Evolutionary conservation across 805 yeast species (phyloP).

Genomic region (Candida caryicola): DNA sequence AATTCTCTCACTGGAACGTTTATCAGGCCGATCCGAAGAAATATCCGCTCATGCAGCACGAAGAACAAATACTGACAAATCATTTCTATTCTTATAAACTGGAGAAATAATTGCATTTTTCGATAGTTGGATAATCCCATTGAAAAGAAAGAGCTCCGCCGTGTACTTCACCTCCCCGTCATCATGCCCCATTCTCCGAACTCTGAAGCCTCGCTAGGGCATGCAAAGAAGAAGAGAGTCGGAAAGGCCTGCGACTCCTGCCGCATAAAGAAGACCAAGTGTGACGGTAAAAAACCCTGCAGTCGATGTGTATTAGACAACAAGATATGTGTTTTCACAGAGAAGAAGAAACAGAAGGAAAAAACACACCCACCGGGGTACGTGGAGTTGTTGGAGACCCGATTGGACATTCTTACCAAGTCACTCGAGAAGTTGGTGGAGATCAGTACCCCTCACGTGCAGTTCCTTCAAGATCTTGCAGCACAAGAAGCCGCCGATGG

Average conservation of each 20-base stretch:
- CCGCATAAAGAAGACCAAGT: conserved; percentile 59
- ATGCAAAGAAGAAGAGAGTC: conserved; percentile 49
- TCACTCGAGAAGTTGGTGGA: conserved; percentile 43
- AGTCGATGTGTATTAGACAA: conserved; percentile 53
- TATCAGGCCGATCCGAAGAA: too few relatives aligned
- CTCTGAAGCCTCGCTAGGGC: conserved; percentile 3
- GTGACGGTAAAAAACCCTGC: conserved; percentile 63
- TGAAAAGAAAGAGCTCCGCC: too few relatives aligned
- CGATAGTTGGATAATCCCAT: too few relatives aligned
- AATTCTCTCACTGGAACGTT: too few relatives aligned
- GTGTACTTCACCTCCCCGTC: too few relatives aligned
- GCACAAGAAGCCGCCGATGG: conserved; percentile 5
- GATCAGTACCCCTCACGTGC: conserved; percentile 22
- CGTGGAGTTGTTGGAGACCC: conserved; percentile 59
- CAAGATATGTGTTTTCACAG: conserved; percentile 58
- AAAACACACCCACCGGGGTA: conserved; percentile 58
- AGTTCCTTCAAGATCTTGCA: conserved; percentile 21
- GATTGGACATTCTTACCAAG: conserved; percentile 51
- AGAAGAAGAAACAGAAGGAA: conserved; percentile 51
- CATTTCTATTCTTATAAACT: too few relatives aligned
- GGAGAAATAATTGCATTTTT: too few relatives aligned
- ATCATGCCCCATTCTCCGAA: conserved; percentile 3
- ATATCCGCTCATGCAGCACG: too few relatives aligned
- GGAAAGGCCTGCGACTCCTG: conserved; percentile 67
- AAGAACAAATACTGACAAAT: too few relatives aligned